A percentile compares a stretch with the other conserved stretches of the same genome.
Conservation (phyloP, 805 yeast species). For the Helenozyma rhizophorensis region DNA sequence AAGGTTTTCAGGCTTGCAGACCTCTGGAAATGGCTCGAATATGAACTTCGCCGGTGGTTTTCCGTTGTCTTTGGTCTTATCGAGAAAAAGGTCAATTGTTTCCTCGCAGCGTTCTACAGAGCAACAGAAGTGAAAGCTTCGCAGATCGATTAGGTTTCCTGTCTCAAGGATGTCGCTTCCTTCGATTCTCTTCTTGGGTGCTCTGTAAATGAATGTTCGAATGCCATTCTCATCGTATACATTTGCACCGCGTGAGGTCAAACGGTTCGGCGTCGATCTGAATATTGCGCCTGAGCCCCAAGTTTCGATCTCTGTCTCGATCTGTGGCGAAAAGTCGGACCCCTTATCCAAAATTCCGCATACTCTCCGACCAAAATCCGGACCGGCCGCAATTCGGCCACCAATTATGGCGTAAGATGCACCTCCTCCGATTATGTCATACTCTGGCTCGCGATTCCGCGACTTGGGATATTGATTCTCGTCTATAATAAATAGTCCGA, state of each 20-base stretch:
- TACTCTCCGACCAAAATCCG: conserved; percentile 30
- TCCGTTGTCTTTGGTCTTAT: conserved; percentile 12
- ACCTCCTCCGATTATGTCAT: conserved; percentile 80
- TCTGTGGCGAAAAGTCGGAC: conserved; percentile 58
- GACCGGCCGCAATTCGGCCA: conserved; percentile 51
- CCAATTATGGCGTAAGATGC: conserved; percentile 81
- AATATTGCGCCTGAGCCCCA: conserved; percentile 64
- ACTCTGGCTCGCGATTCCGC: conserved; percentile 28
- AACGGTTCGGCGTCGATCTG: conserved; percentile 47
- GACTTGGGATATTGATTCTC: conserved; percentile 60
- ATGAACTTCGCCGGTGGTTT: conserved; percentile 30
- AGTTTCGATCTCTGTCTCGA: conserved; percentile 40
- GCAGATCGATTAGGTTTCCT: conserved; percentile 29
- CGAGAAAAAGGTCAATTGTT: conserved; percentile 36
- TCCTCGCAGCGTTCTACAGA: conserved; percentile 58
- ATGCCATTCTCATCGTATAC: conserved; percentile 58
- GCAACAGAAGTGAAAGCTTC: conserved; percentile 68
- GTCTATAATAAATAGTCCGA: conserved; percentile 90
- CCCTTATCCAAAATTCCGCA: conserved; percentile 81
- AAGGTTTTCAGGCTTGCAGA: conserved; percentile 50
- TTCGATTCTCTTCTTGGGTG: conserved; percentile 59
- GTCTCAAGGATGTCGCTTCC: conserved; percentile 48
- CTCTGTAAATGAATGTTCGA: conserved; percentile 52
- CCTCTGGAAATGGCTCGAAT: conserved; percentile 88
- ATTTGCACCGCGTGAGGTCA: conserved; percentile 82